Evolutionary conservation across 2,329 filamentous ascomycete species (phyloP), one percentile per base, ranked within the genome.

Genomic region (Aspergillus versicolor): DNA sequence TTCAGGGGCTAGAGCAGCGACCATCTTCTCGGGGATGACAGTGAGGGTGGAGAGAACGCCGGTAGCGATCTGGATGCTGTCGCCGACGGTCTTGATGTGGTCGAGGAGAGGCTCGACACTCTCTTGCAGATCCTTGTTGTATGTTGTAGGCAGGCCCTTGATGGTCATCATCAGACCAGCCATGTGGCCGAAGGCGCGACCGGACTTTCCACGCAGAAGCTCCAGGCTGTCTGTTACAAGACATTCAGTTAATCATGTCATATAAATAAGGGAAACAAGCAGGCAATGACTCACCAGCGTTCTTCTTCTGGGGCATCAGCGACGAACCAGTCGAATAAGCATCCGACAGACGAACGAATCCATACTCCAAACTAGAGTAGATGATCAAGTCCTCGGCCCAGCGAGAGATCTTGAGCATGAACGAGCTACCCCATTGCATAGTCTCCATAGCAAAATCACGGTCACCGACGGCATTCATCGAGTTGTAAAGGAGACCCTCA

Each of bases 41-140:
- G 79, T 83, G 11, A 95, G 79, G 0, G 90, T 95, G 1, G 85
- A 84, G 4, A 96, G 80, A 5, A 95, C 88, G 54, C 92, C 89
- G 22, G 89, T 89, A 27, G 90, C 89, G 65, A 96, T 96, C 73
- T 88, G 86, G 54, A 95, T 82, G 69, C 88, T 91, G 79, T 95
- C 89, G 56, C 82, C 83, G 60, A 94, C 82, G 5, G 90, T 93
- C 82, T 92, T 90, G 74, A 92, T 84, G 71, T 88, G 85, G 73
- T 95, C 90, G 48, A 96, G 84, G 77, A 96, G 85, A n/a, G 89
- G 88, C 80, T 95, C 89, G 60, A 90, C 87, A 57, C 85, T 88
- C 77, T 96, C 91, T 75, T 96, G 91, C n/a, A 95, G 76, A 73
- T 96, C 91, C 77, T 95, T 96, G 80, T 95, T 93, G 80, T 95